Evolutionary conservation across 2,329 filamentous ascomycete genomes (phyloP), one percentile per base, ranked within the genome.

Genomic region (Claviceps cyperi): DNA sequence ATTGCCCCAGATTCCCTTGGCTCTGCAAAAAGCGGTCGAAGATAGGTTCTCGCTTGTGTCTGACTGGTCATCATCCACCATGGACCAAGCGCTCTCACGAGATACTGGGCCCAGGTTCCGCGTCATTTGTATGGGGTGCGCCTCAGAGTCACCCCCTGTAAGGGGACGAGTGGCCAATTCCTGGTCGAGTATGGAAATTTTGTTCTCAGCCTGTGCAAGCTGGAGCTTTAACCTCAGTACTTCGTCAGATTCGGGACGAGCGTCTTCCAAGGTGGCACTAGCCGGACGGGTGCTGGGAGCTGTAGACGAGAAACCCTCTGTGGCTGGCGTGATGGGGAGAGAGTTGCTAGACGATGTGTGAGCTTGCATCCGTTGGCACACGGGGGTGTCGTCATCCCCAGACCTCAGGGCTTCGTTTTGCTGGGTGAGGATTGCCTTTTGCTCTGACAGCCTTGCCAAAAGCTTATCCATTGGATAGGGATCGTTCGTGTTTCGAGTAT

Each of bases 361-460:
- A 36, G 77, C 75, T 57, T 36, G 54, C 58, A 48, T 60, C 61
- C 35, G 63, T 58, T 52, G 68, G 69, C 32, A 59, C 51, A 37
- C 44, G 15, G 46, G 19, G 11, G 43, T 52, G 21, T 64, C 63
- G 19, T 71, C 69, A 13, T 72, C 67, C 9, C 57, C 59, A 39
- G 60, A 59, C 51, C 73, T 75, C 43, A 78, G 61, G 48, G 71
- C 70, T 51, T 77, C 71, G 53, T 75, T 76, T 60, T 84, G 79
- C 63, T 78, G 74, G 47, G 71, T 71, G 47, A 83, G 65, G n/a
- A 73, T 63, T 43, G 70, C 69, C 59, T 83, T 78, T 59, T 88
- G 83, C 63, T 89, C 81, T n/a, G 79, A 78, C 46, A 91, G 73
- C 61, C 82, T 84, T 50, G 83, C 78, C 55, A 89, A 70, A 48